Conservation (phyloP, 75 land plant species). For the Picea glauca region DNA sequence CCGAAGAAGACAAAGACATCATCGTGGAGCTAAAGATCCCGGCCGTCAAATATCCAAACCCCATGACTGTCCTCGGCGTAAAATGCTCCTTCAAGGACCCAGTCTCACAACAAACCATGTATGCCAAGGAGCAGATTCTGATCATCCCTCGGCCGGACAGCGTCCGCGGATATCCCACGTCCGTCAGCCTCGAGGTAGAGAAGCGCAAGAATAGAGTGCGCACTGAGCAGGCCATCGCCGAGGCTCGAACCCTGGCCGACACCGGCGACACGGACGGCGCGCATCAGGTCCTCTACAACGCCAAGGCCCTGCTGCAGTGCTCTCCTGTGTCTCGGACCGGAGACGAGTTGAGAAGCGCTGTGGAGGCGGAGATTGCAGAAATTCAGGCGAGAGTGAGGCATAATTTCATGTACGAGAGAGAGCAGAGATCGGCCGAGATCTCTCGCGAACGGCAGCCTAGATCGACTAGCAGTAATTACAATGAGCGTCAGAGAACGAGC, state of each 20-base stretch:
- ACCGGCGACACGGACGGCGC: conserved; percentile 24
- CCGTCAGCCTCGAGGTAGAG: conserved; percentile 21
- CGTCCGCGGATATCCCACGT: conserved; percentile 20
- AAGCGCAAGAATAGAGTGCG: conserved; percentile 20
- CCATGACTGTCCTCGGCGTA: conserved; percentile 13
- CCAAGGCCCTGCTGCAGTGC: conserved; percentile 10
- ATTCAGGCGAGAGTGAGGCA: conserved; percentile 23
- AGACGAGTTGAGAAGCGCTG: conserved; percentile 18
- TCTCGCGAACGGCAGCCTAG: background rate
- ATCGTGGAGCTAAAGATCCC: conserved; percentile 20
- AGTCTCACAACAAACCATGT: conserved; percentile 14
- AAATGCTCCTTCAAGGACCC: conserved; percentile 19
- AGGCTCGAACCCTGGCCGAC: conserved; percentile 34
- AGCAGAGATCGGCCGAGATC: background rate
- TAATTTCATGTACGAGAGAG: conserved; percentile 3
- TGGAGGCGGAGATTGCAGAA: conserved; percentile 29
- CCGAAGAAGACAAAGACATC: conserved; percentile 32
- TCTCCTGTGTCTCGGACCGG: conserved; percentile 12
- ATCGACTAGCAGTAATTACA: too few species aligned
- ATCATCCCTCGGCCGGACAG: conserved; percentile 15
- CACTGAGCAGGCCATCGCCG: conserved; percentile 24
- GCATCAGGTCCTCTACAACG: conserved; percentile 25
- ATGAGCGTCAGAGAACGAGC: background rate
- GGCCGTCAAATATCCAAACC: conserved; percentile 8
- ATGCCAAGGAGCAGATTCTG: conserved; percentile 14